A percentile compares a stretch with the other conserved stretches of the same genome.
phyloP scores from a whole-genome alignment of 2,329 filamentous ascomycete genomes.

The Stachybotrys chartarum region DNA sequence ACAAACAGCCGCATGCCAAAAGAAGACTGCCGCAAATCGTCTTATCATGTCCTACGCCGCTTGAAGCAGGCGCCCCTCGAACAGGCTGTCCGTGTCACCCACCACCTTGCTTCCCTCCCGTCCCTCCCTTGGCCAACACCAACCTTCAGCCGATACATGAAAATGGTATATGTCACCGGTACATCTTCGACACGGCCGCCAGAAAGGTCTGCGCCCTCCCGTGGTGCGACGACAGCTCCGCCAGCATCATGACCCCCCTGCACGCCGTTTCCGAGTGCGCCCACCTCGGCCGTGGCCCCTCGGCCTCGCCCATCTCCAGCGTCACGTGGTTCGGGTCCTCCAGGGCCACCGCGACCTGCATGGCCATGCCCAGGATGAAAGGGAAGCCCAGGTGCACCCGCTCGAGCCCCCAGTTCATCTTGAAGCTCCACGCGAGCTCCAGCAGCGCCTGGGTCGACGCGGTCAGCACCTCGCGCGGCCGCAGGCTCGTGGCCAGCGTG shows the following conservation, averaged over 20 bases:
- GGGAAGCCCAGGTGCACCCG: not conserved
- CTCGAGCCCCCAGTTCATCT: slow-evolving; percentile 1
- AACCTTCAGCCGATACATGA: not conserved
- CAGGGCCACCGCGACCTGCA: not conserved
- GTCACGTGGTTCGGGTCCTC: not conserved
- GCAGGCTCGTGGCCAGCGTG: not conserved
- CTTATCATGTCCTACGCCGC: no score
- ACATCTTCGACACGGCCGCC: not conserved
- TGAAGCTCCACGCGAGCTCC: slow-evolving; percentile 1
- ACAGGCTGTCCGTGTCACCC: no score
- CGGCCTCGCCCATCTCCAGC: not conserved
- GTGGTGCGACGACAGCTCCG: not conserved
- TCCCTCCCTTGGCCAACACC: no score
- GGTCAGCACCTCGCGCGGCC: not conserved
- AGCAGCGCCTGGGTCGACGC: not conserved
- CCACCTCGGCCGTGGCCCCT: not conserved
- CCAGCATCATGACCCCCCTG: slow-evolving; percentile 2
- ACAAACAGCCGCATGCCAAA: no score
- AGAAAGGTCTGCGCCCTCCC: not conserved
- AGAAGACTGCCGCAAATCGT: no score
- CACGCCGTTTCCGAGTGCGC: not conserved
- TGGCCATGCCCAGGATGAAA: not conserved
- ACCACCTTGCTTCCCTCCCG: no score
- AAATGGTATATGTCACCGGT: not conserved
- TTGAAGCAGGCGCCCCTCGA: no score